Conservation (phyloP, 164 flowering plant species). For the Echeveria elegans region DNA sequence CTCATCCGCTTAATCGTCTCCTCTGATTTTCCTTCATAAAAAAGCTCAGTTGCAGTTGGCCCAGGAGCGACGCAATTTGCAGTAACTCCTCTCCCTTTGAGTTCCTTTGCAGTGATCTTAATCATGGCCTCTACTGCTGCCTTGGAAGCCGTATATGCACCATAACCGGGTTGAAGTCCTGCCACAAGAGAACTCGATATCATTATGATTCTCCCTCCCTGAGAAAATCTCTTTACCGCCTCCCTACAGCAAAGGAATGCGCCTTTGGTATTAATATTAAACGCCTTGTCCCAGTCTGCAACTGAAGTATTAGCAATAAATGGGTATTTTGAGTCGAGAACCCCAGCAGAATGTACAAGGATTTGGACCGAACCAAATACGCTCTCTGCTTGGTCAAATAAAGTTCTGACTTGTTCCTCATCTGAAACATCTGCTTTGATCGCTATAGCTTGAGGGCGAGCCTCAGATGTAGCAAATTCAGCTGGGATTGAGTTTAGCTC, state of each 20-base stretch:
- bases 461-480: neutral
- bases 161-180: constrained; percentile 10
- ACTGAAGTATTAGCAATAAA: constrained; percentile 28
- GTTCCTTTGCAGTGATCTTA: constrained; percentile 9
- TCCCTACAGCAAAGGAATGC: constrained; percentile 9
- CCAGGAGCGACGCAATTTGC: constrained; percentile 10
- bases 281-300: constrained; percentile 35
- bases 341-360: constrained; percentile 54
- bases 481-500: constrained; percentile 20
- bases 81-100: constrained; percentile 6
- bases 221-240: constrained; percentile 6
- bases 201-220: constrained; percentile 10
- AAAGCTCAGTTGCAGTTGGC: constrained; percentile 9
- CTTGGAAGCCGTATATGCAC: constrained; percentile 10
- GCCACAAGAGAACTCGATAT: constrained; percentile 9
- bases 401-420: constrained; percentile 33
- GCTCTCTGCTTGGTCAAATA: constrained; percentile 45
- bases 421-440: constrained; percentile 46
- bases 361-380: constrained; percentile 31
- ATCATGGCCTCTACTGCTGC: constrained; percentile 11
- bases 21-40: constrained; percentile 7
- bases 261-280: constrained; percentile 11
- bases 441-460: constrained; percentile 29
- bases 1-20: constrained; percentile 7
- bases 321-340: constrained; percentile 35